A percentile compares a stretch with the other conserved stretches of the same genome.
Conservation (phyloP, 169 alveolate genomes). For the Plasmodium fragile region DNA sequence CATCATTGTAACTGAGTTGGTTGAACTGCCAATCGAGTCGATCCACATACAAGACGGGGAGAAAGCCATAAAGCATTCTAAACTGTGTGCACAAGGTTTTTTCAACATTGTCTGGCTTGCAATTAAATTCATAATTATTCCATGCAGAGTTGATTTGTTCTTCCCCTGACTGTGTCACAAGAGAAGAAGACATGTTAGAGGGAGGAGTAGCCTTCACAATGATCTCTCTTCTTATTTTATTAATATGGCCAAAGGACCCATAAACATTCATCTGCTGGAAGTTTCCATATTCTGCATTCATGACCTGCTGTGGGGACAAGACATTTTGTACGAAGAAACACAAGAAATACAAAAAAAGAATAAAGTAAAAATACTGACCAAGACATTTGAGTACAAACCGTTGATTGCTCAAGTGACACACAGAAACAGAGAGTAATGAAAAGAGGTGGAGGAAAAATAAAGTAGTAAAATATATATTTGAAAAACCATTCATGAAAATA, state of each 20-base stretch:
- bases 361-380: slow-evolving; percentile 34
- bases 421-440: slow-evolving; percentile 5
- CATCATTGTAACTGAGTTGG: neutral
- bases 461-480: neutral
- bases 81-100: slow-evolving; percentile 22
- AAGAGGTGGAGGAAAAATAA: slow-evolving; percentile 11
- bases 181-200: neutral
- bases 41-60: slow-evolving; percentile 59
- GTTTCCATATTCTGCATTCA: slow-evolving; percentile 23
- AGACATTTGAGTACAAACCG: slow-evolving; percentile 19
- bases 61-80: slow-evolving; percentile 12
- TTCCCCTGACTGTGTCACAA: neutral
- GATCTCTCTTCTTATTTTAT: slow-evolving; percentile 36
- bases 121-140: slow-evolving; percentile 35
- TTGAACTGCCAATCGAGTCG: slow-evolving; percentile 71
- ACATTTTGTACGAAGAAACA: slow-evolving; percentile 29
- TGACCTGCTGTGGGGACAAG: slow-evolving; percentile 55
- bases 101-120: slow-evolving; percentile 49
- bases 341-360: slow-evolving; percentile 18
- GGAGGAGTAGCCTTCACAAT: neutral
- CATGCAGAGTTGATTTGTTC: neutral
- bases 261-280: slow-evolving; percentile 60
- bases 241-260: slow-evolving; percentile 65
- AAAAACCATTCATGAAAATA: slow-evolving; percentile 29
- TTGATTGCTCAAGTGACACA: slow-evolving; percentile 9